These are phyloP conservation scores for Plasmodium sp. DNA, from an alignment of 169 alveolate species.

Conservation along the genomic window DNA sequence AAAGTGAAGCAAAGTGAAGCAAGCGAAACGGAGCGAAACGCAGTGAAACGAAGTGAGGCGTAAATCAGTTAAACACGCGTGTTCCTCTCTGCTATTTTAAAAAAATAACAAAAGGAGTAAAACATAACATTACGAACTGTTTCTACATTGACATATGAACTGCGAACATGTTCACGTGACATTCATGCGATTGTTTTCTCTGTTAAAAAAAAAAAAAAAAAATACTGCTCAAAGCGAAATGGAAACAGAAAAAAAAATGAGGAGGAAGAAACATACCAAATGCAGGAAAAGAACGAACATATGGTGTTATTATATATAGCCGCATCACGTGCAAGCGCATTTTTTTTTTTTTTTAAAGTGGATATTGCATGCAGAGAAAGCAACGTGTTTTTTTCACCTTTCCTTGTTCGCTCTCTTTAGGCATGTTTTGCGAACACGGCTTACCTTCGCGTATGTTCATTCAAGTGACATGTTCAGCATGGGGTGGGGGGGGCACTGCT, in stretches of 20 bases:
- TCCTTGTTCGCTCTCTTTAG: background rate
- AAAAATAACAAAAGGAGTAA: background rate
- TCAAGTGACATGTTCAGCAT: background rate
- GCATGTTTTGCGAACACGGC: background rate
- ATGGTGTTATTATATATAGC: background rate
- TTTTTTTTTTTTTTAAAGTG: background rate
- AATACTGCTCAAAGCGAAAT: background rate
- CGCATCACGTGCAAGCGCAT: background rate
- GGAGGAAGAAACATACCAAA: background rate
- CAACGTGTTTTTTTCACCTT: background rate
- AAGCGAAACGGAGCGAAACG: background rate
- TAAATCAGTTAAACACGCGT: background rate
- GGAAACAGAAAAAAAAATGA: background rate
- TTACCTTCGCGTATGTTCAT: background rate
- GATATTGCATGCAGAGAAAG: background rate
- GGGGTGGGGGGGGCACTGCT: background rate
- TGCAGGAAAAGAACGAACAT: background rate
- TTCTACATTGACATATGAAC: background rate
- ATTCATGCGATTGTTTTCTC: background rate
- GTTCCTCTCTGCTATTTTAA: background rate
- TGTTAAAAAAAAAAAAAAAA: background rate
- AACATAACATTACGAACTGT: background rate
- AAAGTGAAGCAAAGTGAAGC: background rate
- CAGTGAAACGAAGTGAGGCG: background rate
- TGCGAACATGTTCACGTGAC: background rate